Evolutionary conservation across 192 early-diverging fungal genomes (phyloP).

Genomic region (Umbelopsis sp.): DNA sequence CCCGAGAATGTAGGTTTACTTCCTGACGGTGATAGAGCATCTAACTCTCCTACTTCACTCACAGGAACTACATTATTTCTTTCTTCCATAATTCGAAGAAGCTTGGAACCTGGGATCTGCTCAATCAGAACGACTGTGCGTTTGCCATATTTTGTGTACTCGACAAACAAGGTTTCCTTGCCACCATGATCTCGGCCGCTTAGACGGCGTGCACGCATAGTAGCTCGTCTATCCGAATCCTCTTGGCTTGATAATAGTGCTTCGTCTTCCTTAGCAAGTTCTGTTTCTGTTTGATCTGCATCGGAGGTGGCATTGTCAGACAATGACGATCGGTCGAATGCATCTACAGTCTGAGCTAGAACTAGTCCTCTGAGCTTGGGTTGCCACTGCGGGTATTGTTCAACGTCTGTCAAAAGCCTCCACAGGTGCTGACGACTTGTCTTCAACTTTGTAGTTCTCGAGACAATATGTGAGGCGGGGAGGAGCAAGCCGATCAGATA

Average conservation of each 20-base stretch:
- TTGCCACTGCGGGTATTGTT: constrained; percentile 31
- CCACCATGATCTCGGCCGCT: constrained; percentile 16
- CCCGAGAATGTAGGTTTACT: constrained; percentile 32
- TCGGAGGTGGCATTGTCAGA: constrained; percentile 3
- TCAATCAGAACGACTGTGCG: constrained; percentile 26
- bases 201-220: constrained; percentile 10
- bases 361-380: constrained; percentile 24
- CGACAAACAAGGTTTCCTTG: constrained; percentile 22
- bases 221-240: constrained; percentile 15
- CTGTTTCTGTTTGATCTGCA: background rate
- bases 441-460: constrained; percentile 22
- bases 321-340: background rate
- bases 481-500: constrained; percentile 32
- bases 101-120: constrained; percentile 16
- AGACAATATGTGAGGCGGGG: constrained; percentile 31
- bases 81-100: constrained; percentile 34
- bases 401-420: constrained; percentile 29
- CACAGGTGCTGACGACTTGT: constrained; percentile 25
- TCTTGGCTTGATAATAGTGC: background rate
- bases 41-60: background rate
- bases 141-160: constrained; percentile 29
- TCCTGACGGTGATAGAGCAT: background rate
- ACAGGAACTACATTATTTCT: constrained; percentile 6
- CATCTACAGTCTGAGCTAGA: constrained; percentile 1
- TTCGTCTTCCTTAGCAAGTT: constrained; percentile 9